phyloP scores from a whole-genome alignment of 306 rosid genomes.

The Prunus fruticosa region DNA sequence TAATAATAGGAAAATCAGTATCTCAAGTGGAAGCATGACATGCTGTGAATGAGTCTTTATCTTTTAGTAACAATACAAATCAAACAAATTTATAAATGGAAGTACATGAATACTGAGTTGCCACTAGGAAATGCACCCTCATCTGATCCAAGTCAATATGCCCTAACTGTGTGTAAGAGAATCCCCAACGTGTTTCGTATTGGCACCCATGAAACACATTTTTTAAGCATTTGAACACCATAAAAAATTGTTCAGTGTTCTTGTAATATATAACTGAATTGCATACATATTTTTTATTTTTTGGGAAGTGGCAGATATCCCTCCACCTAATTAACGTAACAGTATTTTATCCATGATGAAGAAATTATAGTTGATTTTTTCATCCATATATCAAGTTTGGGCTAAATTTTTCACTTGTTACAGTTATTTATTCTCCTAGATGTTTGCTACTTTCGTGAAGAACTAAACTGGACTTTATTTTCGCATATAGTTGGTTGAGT shows the following conservation, averaged over 20 bases:
- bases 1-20: conserved; percentile 5
- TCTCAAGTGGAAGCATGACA: conserved; percentile 11
- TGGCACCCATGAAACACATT: neutral
- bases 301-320: neutral
- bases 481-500: conserved; percentile 69
- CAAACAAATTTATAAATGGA: neutral
- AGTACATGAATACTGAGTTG: neutral
- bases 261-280: neutral
- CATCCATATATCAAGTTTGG: neutral
- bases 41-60: neutral
- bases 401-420: neutral
- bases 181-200: neutral
- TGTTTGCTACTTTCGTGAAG: conserved; percentile 23
- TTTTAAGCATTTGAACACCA: neutral
- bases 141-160: neutral
- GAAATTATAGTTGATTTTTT: neutral
- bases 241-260: neutral
- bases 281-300: neutral
- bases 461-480: conserved; percentile 18
- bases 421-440: neutral
- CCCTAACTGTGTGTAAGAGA: neutral
- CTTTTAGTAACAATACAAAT: neutral
- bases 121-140: neutral
- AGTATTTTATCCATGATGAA: neutral
- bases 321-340: neutral